phyloP scores from a whole-genome alignment of 1,139 yeast species.

The Blastobotrys persicus region DNA sequence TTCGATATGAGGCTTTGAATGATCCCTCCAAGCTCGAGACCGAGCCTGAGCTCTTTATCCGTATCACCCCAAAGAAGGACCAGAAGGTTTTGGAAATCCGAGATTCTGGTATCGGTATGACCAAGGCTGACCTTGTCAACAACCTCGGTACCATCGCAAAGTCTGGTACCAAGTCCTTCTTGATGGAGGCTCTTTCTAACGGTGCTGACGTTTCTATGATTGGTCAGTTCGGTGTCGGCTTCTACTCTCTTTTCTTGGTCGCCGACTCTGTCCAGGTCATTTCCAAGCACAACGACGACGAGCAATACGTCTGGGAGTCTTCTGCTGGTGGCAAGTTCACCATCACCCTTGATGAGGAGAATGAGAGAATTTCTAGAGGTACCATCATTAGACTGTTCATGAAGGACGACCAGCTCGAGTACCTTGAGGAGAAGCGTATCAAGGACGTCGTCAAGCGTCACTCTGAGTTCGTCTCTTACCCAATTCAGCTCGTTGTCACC shows the following conservation, averaged over 20 bases:
- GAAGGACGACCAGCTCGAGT: conserved; percentile 98
- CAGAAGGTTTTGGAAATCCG: conserved; percentile 93
- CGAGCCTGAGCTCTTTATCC: conserved; percentile 95
- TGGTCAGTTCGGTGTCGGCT: conserved; percentile 99
- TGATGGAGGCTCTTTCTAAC: conserved; percentile 96
- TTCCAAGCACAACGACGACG: conserved; percentile 98
- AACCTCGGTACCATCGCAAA: conserved; percentile 99
- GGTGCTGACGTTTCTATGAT: conserved; percentile 99
- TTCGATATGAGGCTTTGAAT: conserved; percentile 92
- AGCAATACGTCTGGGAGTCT: conserved; percentile 99
- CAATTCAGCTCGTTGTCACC: conserved; percentile 96
- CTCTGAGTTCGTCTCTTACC: conserved; percentile 99
- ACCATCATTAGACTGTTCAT: conserved; percentile 90
- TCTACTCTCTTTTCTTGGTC: conserved; percentile 98
- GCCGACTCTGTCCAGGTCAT: conserved; percentile 99
- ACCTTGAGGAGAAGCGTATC: conserved; percentile 98
- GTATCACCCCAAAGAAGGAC: conserved; percentile 96
- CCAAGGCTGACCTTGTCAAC: conserved; percentile 98
- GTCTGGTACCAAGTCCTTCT: conserved; percentile 97
- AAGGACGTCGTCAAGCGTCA: conserved; percentile 99
- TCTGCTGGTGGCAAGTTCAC: conserved; percentile 99
- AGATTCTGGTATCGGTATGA: conserved; percentile 99
- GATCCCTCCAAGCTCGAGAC: conserved; percentile 90
- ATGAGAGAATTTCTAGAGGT: conserved; percentile 93
- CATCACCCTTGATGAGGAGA: conserved; percentile 80